Evolutionary conservation across 2,329 filamentous ascomycete genomes (phyloP).

Genomic region (Neofusicoccum laricinum): DNA sequence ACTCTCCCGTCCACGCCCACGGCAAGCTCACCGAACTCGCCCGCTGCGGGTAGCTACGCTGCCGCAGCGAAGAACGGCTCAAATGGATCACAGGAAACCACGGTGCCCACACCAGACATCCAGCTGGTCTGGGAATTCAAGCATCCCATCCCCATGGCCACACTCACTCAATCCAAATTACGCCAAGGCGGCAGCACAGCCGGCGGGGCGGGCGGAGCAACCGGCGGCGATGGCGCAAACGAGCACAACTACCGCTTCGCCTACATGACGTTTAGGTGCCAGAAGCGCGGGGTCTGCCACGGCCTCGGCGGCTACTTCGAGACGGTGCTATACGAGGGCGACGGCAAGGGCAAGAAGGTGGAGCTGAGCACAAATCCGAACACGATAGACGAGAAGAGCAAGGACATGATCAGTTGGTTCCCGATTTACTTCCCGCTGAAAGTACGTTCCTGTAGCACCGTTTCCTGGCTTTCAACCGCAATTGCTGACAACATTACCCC

Average conservation of each 20-base stretch:
- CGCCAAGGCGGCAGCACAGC: constrained; percentile 63
- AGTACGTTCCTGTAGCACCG: constrained; percentile 50
- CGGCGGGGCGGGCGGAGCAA: constrained; percentile 69
- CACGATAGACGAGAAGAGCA: constrained; percentile 87
- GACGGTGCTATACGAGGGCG: constrained; percentile 76
- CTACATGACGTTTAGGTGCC: constrained; percentile 73
- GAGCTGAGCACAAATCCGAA: constrained; percentile 93
- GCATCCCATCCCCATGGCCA: constrained; percentile 65
- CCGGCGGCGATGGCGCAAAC: constrained; percentile 76
- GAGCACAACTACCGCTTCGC: constrained; percentile 86
- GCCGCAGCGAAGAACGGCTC: not conserved
- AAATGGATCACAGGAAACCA: not conserved
- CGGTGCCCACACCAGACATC: constrained; percentile 48
- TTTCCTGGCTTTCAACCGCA: not conserved
- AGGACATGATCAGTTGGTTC: constrained; percentile 99
- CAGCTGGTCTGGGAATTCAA: constrained; percentile 77
- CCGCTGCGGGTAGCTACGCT: not conserved
- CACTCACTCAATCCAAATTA: constrained; percentile 55
- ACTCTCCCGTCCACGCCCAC: constrained; percentile 42
- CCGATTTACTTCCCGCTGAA: constrained; percentile 97
- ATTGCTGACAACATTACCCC: not conserved
- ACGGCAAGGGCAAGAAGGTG: constrained; percentile 54
- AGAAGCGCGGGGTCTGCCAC: constrained; percentile 78
- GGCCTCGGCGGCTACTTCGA: constrained; percentile 95
- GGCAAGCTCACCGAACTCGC: not conserved